These are phyloP conservation scores for Nemania bipapillata DNA, from an alignment of 2,329 filamentous ascomycete genomes.

Conservation along the genomic window DNA sequence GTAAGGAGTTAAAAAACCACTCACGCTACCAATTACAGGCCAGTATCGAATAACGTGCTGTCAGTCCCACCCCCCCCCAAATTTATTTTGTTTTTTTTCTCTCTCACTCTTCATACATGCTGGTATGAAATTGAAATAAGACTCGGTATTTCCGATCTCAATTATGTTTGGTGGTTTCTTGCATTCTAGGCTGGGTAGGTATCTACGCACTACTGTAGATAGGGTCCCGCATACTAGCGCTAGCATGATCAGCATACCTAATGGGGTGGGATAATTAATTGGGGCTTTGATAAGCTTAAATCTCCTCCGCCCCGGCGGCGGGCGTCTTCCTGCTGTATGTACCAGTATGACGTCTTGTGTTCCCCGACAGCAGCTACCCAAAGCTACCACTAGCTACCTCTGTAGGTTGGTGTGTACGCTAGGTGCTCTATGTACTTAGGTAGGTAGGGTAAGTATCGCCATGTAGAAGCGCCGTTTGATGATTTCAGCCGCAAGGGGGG, in stretches of 20 bases:
- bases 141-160: not conserved
- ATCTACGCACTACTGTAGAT: not conserved
- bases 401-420: no score
- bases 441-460: not conserved
- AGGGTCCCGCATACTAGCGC: not conserved
- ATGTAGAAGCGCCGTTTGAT: constrained; percentile 6
- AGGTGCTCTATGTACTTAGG: no score
- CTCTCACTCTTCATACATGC: not conserved
- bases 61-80: constrained; percentile 9
- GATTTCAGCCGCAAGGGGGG: constrained; percentile 31
- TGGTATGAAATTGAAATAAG: not conserved
- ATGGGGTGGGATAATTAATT: constrained; percentile 11
- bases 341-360: constrained; percentile 1
- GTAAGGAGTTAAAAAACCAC: not conserved
- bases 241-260: constrained; percentile 3
- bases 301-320: not conserved
- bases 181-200: not conserved
- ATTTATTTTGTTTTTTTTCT: not conserved
- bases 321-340: not conserved
- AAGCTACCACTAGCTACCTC: no score
- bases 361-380: not conserved
- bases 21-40: constrained; percentile 15
- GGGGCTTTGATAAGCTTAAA: constrained; percentile 31
- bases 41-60: constrained; percentile 19
- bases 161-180: not conserved